phyloP scores from a whole-genome alignment of 192 early-diverging fungal species.

The Coemansia sp. region DNA sequence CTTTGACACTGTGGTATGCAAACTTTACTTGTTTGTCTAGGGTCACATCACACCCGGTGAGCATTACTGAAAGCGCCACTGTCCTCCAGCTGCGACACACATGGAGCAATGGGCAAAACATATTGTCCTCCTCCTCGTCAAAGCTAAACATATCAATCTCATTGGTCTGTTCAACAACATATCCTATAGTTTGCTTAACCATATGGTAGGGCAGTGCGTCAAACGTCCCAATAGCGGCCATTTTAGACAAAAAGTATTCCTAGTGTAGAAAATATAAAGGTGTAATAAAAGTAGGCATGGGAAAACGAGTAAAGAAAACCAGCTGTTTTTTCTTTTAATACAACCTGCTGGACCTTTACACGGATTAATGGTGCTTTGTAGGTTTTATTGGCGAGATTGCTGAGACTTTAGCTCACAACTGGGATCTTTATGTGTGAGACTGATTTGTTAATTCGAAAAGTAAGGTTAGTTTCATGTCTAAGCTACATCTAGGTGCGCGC shows the following conservation, averaged over 20 bases:
- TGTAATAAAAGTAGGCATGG: background rate
- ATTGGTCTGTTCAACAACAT: background rate
- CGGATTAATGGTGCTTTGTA: too few species aligned
- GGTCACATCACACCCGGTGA: background rate
- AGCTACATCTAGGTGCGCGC: constrained; percentile 59
- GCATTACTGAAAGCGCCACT: background rate
- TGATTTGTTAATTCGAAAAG: too few species aligned
- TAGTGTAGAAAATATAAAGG: background rate
- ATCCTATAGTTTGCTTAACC: background rate
- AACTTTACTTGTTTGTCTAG: background rate
- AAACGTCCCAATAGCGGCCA: background rate
- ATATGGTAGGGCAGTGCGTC: background rate
- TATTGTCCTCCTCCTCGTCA: background rate
- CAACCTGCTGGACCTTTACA: too few species aligned
- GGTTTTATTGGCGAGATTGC: too few species aligned
- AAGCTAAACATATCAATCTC: background rate
- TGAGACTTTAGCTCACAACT: too few species aligned
- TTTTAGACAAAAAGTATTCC: background rate
- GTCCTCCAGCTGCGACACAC: background rate
- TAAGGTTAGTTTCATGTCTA: too few species aligned
- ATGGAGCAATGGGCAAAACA: background rate
- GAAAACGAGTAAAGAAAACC: background rate
- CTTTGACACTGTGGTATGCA: background rate
- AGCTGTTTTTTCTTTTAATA: too few species aligned
- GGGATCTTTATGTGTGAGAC: too few species aligned